phyloP scores from a whole-genome alignment of 768 basidiomycete species.

The Agaricus blazei region DNA sequence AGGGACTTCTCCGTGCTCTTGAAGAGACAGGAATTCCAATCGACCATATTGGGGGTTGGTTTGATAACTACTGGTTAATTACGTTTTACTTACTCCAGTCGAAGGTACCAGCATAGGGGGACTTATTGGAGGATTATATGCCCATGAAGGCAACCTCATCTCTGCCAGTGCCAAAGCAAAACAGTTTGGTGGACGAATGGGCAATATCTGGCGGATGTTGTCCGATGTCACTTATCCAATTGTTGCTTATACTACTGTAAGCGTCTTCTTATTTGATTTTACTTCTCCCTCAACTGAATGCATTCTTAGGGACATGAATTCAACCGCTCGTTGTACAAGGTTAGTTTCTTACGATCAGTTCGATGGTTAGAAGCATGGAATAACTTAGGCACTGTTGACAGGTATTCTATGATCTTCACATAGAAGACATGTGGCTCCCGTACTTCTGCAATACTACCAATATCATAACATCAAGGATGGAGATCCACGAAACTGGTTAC shows the following conservation, averaged over 20 bases:
- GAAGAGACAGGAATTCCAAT: slow-evolving; percentile 92
- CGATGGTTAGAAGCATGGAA: neutral
- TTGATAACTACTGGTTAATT: neutral
- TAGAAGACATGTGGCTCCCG: slow-evolving; percentile 98
- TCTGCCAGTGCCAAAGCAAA: slow-evolving; percentile 83
- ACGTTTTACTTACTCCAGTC: neutral
- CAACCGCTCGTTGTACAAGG: slow-evolving; percentile 93
- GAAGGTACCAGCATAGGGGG: slow-evolving; percentile 86
- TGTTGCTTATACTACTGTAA: slow-evolving; percentile 83
- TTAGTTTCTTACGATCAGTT: neutral
- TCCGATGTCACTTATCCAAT: slow-evolving; percentile 92
- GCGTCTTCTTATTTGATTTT: slow-evolving; percentile 9
- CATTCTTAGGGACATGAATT: slow-evolving; percentile 79
- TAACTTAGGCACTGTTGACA: slow-evolving; percentile 21
- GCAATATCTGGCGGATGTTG: slow-evolving; percentile 89
- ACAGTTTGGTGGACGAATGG: slow-evolving; percentile 89
- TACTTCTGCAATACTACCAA: slow-evolving; percentile 98
- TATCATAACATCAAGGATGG: slow-evolving; percentile 94
- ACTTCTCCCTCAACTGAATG: neutral
- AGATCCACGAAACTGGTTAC: slow-evolving; percentile 97
- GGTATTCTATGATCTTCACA: slow-evolving; percentile 92
- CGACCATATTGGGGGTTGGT: slow-evolving; percentile 80
- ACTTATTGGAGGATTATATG: slow-evolving; percentile 92
- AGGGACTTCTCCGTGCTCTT: slow-evolving; percentile 91
- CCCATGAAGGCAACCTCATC: slow-evolving; percentile 88